Evolutionary conservation across 257 asterid species (phyloP).

Genomic region (Solanum virginianum): DNA sequence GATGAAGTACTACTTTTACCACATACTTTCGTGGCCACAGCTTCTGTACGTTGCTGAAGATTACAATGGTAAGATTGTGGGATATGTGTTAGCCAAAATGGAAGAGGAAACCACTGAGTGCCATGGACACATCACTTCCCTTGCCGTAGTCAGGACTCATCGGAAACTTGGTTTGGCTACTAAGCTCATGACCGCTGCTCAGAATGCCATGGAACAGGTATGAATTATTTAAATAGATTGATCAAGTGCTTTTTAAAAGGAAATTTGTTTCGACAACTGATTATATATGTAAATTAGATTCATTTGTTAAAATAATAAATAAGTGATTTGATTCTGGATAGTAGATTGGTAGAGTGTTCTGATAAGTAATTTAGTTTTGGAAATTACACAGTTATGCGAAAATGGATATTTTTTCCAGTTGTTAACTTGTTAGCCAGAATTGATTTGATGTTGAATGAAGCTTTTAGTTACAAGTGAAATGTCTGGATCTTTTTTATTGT

Average conservation of each 20-base stretch:
- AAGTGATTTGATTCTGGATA: neutral
- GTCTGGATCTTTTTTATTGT: neutral
- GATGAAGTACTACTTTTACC: constrained; percentile 94
- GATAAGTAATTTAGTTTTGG: neutral
- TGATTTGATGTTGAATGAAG: neutral
- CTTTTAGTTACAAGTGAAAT: neutral
- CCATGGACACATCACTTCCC: constrained; percentile 98
- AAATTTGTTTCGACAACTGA: neutral
- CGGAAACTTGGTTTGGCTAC: constrained; percentile 93
- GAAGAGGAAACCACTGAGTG: constrained; percentile 93
- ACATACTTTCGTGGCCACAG: constrained; percentile 98
- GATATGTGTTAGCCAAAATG: constrained; percentile 94
- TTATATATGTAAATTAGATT: neutral
- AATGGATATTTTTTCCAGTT: neutral
- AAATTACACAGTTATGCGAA: neutral
- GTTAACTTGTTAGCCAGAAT: neutral
- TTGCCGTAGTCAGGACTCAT: constrained; percentile 96
- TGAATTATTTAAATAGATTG: neutral
- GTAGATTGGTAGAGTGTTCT: neutral
- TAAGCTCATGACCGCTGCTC: constrained; percentile 99
- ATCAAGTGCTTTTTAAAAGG: neutral
- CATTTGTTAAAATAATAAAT: neutral
- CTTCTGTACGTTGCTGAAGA: constrained; percentile 96
- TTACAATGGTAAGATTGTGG: constrained; percentile 91
- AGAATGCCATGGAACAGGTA: constrained; percentile 96